Evolutionary conservation across 768 basidiomycete genomes (phyloP).

Genomic region (Calocera viscosa): DNA sequence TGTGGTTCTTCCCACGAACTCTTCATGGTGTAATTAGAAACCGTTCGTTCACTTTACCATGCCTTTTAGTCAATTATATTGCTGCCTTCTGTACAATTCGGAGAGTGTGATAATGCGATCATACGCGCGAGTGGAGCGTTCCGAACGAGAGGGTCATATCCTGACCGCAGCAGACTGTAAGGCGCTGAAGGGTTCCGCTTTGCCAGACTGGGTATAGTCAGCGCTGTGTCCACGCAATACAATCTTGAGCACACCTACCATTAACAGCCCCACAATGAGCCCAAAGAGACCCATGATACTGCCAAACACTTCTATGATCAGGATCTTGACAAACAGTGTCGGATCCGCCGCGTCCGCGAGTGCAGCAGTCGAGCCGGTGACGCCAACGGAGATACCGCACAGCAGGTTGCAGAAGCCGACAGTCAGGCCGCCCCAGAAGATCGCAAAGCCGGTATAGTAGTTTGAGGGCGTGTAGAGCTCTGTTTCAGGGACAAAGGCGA

Average conservation of each 20-base stretch:
- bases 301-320: slow-evolving; percentile 90
- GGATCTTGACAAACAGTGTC: slow-evolving; percentile 85
- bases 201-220: slow-evolving; percentile 25
- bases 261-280: slow-evolving; percentile 74
- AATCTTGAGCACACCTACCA: slow-evolving; percentile 38
- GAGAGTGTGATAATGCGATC: not conserved
- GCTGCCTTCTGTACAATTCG: slow-evolving; percentile 1
- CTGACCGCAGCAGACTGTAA: not conserved
- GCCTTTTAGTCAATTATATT: not conserved
- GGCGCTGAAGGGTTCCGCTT: slow-evolving; percentile 27
- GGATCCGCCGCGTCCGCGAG: slow-evolving; percentile 93
- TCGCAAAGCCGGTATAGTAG: slow-evolving; percentile 87
- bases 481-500: slow-evolving; percentile 47
- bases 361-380: slow-evolving; percentile 91
- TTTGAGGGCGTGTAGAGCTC: slow-evolving; percentile 71
- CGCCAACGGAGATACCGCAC: slow-evolving; percentile 86
- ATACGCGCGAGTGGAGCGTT: not conserved
- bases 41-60: not conserved
- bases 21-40: not conserved
- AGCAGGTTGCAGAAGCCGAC: slow-evolving; percentile 90
- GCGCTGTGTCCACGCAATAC: not conserved
- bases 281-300: slow-evolving; percentile 88
- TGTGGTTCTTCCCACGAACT: not conserved
- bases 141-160: not conserved
- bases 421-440: slow-evolving; percentile 95